A percentile compares a stretch with the other conserved stretches of the same genome.
phyloP scores from a whole-genome alignment of 331 rosid species.

The Telfairia occidentalis region DNA sequence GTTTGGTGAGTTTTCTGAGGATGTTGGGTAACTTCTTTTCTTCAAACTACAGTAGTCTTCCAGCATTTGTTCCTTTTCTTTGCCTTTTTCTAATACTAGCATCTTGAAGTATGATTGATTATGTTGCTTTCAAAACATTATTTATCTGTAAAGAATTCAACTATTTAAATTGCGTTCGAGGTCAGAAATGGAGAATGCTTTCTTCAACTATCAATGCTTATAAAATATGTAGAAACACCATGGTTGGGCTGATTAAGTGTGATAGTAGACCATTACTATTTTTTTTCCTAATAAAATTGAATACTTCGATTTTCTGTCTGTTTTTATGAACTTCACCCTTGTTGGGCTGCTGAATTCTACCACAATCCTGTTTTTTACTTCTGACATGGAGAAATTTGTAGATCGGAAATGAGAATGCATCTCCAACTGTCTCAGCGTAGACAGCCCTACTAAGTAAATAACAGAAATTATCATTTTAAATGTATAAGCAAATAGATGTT shows the following conservation, averaged over 20 bases:
- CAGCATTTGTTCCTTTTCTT: background rate
- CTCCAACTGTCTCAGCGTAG: background rate
- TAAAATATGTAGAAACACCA: background rate
- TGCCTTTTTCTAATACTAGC: slow-evolving; percentile 20
- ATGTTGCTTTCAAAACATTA: slow-evolving; percentile 19
- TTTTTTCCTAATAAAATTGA: background rate
- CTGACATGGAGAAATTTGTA: background rate
- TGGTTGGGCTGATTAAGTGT: background rate
- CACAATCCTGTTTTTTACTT: background rate
- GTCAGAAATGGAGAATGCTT: slow-evolving; percentile 28
- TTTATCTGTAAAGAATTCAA: slow-evolving; percentile 47
- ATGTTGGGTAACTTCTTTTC: slow-evolving; percentile 17
- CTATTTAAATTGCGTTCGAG: slow-evolving; percentile 29
- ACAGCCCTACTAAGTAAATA: background rate
- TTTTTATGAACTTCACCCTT: background rate
- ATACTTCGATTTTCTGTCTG: background rate
- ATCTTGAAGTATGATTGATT: slow-evolving; percentile 27
- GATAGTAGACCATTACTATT: background rate
- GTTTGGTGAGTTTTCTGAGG: slow-evolving; percentile 29
- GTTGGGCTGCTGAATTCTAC: background rate
- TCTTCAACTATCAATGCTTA: background rate
- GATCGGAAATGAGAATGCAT: background rate
- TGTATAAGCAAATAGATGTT: background rate
- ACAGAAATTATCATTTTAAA: background rate
- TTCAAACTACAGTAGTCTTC: slow-evolving; percentile 19